Percentiles rank a stretch among this genome's conserved stretches.
Evolutionary conservation across 225 moss, liverwort and hornwort genomes (phyloP).

Genomic region (Bryoerythrophyllum caledonicum): DNA sequence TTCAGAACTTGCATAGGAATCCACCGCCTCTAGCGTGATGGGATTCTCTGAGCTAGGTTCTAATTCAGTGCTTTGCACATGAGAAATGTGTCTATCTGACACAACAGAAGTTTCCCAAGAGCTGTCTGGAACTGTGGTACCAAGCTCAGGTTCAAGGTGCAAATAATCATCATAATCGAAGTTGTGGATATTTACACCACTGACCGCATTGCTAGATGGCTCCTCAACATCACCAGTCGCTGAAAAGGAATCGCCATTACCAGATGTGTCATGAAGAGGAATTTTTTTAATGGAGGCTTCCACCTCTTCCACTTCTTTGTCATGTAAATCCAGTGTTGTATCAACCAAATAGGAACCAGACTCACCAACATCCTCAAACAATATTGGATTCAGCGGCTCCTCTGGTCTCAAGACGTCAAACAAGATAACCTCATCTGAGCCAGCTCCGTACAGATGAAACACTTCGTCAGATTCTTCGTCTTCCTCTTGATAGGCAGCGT

Average conservation of each 20-base stretch:
- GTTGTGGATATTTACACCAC: not conserved
- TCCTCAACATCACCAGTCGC: constrained; percentile 3
- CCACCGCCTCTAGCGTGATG: not conserved
- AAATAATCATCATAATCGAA: constrained; percentile 16
- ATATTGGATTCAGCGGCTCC: not conserved
- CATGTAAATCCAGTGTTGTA: not conserved
- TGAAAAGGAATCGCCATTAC: not conserved
- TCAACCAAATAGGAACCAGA: constrained; percentile 8
- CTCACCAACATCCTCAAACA: constrained; percentile 3
- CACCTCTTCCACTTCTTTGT: not conserved
- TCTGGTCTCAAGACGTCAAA: constrained; percentile 10
- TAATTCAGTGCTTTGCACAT: constrained; percentile 3
- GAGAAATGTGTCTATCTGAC: not conserved
- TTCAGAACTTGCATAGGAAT: too few species aligned
- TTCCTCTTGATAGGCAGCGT: constrained; percentile 7
- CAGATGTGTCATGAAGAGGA: constrained; percentile 5
- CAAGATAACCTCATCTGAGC: not conserved
- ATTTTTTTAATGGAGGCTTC: not conserved
- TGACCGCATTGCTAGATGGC: constrained; percentile 11
- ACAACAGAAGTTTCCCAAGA: constrained; percentile 7
- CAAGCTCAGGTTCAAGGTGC: not conserved
- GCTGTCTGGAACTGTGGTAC: not conserved
- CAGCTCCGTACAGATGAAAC: constrained; percentile 23
- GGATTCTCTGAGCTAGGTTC: not conserved
- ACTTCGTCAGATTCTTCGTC: constrained; percentile 29